Evolutionary conservation across 108 stramenopile species (phyloP).

Genomic region (Skeletonema marinoi): DNA sequence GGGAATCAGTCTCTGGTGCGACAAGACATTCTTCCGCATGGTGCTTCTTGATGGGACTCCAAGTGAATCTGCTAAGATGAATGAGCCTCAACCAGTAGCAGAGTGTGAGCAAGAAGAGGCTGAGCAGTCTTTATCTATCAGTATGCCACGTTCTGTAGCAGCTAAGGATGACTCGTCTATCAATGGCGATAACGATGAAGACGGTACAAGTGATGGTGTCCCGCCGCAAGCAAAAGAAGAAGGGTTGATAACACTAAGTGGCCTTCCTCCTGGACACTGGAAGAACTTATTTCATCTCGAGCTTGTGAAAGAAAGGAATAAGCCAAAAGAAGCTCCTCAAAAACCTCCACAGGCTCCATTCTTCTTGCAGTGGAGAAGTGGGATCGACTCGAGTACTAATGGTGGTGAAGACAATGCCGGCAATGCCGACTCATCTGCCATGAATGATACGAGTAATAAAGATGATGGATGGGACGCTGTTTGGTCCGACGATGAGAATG

Average conservation of each 20-base stretch:
- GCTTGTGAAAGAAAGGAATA: constrained; percentile 92
- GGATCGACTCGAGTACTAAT: constrained; percentile 46
- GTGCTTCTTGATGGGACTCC: constrained; percentile 81
- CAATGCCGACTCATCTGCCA: not conserved
- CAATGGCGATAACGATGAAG: constrained; percentile 33
- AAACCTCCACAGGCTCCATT: constrained; percentile 95
- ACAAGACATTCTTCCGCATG: constrained; percentile 89
- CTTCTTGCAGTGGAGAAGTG: constrained; percentile 91
- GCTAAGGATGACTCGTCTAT: not conserved
- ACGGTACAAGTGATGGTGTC: constrained; percentile 24
- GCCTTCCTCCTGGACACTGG: constrained; percentile 95
- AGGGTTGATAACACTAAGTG: constrained; percentile 87
- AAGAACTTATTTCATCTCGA: constrained; percentile 95
- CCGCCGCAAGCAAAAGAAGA: constrained; percentile 59
- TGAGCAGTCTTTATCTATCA: constrained; percentile 11
- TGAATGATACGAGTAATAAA: constrained; percentile 24
- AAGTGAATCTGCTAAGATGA: constrained; percentile 74
- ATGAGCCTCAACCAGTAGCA: constrained; percentile 86
- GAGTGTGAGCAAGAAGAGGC: constrained; percentile 65
- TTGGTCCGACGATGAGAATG: constrained; percentile 86
- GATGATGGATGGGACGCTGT: constrained; percentile 82
- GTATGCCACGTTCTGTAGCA: constrained; percentile 9
- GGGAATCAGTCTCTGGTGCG: constrained; percentile 94
- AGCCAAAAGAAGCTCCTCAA: constrained; percentile 92
- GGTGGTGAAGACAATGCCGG: constrained; percentile 11